Base-by-base conservation (phyloP, 768 basidiomycete species). In the Tulasnella sp. region DNA sequence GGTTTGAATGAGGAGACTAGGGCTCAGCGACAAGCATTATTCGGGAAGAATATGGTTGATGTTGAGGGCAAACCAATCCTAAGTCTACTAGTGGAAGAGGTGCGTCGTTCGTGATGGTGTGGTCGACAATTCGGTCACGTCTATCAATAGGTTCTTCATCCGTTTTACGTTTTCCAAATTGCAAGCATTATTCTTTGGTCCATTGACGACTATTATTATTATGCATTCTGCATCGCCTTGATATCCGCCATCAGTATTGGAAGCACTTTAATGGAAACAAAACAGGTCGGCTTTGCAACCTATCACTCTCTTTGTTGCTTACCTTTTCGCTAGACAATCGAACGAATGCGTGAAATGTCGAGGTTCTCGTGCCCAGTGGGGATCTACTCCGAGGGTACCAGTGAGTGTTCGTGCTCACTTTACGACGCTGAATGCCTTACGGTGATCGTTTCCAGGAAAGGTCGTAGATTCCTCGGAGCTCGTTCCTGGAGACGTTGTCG, bases 161-260 rank as follows among this genome's bases (percentile, higher is more conserved):
- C 96, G 0, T 98, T 98, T 70, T 98, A 97, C 67, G 84, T 99
- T 54, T 99, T 99, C 66, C 96, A 99, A 75, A 83, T 97, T 62
- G 90, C 90, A 49, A 96, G 91, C 62, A 86, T 98, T 63, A 72
- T 87, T 36, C 72, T 99, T 5, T 99, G 96, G 96, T 85, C 86
- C 1, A 64, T 98, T 51, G 96, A 99, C 62, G 79, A 97, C 67
- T 99, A 98, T 66, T 91, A 84, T 63, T 97, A 97, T 65, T 98
- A 98, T 68, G 94, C 93, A 9, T 94, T 93, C 63, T 96, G 92
- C 64, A 99, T 98, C 63, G 89, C 82, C 27, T 72, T 96, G 39
- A 98, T 99, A 64, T 92, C 88, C 32, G 71, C 83, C 31, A 73
- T 84, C 58, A 94, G 88, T 65, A 85, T 97, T 60, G 67, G 75